A percentile compares a stretch with the other conserved stretches of the same genome.
Evolutionary conservation across 2,329 filamentous ascomycete genomes (phyloP).

Genomic region (Sarocladium oryzae): DNA sequence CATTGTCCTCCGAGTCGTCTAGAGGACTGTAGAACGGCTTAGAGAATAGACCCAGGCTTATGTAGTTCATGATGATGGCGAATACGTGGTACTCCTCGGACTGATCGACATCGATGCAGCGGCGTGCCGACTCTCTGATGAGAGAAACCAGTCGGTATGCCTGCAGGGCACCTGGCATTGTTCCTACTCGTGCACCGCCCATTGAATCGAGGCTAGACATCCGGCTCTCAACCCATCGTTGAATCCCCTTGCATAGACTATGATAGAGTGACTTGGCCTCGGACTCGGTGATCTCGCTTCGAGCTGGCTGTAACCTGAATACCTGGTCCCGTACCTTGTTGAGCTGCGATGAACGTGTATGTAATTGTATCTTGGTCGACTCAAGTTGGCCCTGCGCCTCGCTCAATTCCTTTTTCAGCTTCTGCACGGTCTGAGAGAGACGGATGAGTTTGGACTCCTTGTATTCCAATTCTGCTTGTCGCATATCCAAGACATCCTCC

Average conservation of each 20-base stretch:
- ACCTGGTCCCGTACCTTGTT: slow-evolving; percentile 25
- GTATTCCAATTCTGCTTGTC: slow-evolving; percentile 27
- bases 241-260: slow-evolving; percentile 24
- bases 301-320: slow-evolving; percentile 24
- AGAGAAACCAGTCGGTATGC: slow-evolving; percentile 25
- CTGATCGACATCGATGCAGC: slow-evolving; percentile 22
- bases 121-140: slow-evolving; percentile 28
- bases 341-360: neutral
- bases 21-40: slow-evolving; percentile 31
- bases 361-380: slow-evolving; percentile 20
- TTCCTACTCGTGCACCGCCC: slow-evolving; percentile 19
- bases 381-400: slow-evolving; percentile 23
- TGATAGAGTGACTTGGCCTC: slow-evolving; percentile 29
- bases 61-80: slow-evolving; percentile 30
- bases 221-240: slow-evolving; percentile 30
- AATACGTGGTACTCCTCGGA: slow-evolving; percentile 30
- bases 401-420: slow-evolving; percentile 23
- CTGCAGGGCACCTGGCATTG: slow-evolving; percentile 16
- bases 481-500: slow-evolving; percentile 29
- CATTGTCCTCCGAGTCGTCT: slow-evolving; percentile 23
- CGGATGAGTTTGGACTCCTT: slow-evolving; percentile 23
- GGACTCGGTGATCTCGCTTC: slow-evolving; percentile 28
- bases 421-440: slow-evolving; percentile 22
- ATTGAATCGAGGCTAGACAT: slow-evolving; percentile 26
- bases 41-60: slow-evolving; percentile 27